phyloP scores from a whole-genome alignment of 1,139 yeast species.

The Scheffersomyces stambukii region DNA sequence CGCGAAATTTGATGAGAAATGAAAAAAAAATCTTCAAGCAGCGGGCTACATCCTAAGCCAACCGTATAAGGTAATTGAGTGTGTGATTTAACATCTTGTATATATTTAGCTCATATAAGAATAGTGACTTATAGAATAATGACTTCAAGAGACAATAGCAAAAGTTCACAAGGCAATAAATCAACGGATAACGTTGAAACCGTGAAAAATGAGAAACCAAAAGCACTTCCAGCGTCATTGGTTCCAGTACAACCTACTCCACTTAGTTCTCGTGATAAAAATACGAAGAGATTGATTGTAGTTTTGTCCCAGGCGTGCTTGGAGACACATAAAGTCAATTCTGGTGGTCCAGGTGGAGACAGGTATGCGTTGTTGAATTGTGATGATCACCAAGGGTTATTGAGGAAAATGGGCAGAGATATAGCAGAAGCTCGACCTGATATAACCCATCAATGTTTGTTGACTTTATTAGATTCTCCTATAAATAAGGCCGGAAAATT shows the following conservation, averaged over 20 bases:
- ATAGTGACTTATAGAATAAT: too few species aligned
- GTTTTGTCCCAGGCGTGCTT: slow-evolving; percentile 93
- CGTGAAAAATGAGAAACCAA: too few species aligned
- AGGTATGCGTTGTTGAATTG: slow-evolving; percentile 90
- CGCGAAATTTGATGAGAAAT: too few species aligned
- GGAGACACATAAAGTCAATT: slow-evolving; percentile 85
- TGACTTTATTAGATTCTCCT: slow-evolving; percentile 91
- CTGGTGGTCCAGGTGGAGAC: slow-evolving; percentile 80
- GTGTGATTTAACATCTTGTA: too few species aligned
- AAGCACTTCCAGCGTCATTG: slow-evolving; percentile 61
- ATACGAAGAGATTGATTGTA: slow-evolving; percentile 79
- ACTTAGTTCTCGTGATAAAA: slow-evolving; percentile 78
- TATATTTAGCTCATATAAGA: too few species aligned
- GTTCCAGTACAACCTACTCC: slow-evolving; percentile 84
- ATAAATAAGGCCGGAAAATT: slow-evolving; percentile 95
- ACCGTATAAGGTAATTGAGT: too few species aligned
- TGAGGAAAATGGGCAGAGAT: slow-evolving; percentile 94
- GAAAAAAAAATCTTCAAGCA: too few species aligned
- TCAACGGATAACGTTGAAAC: slow-evolving; percentile 24
- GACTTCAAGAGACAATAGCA: slow-evolving; percentile 2
- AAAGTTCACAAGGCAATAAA: slow-evolving; percentile 3
- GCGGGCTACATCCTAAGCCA: too few species aligned
- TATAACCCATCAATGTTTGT: slow-evolving; percentile 91
- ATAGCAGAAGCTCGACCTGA: slow-evolving; percentile 98
- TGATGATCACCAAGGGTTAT: slow-evolving; percentile 95